Evolutionary conservation across 2,329 filamentous ascomycete genomes (phyloP), one percentile per base, ranked within the genome.

Genomic region (Pseudocercospora eumusae): DNA sequence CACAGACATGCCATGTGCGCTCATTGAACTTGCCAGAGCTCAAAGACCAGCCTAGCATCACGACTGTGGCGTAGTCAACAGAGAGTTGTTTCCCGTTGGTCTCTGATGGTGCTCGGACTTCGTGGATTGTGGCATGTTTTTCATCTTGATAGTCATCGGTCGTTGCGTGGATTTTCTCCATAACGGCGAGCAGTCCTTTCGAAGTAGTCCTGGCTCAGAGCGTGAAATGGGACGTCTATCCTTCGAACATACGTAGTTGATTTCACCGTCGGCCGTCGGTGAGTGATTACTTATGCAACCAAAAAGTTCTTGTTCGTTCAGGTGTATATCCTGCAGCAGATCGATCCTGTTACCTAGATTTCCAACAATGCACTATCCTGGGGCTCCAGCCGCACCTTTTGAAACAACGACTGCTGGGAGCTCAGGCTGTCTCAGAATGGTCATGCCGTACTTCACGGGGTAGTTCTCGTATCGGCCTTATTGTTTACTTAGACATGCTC

Each of bases 41-140:
- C n/a, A 36, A 15, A 8, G 50, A 54, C 50, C 50, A 54, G 11
- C n/a, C 25, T 3, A 54, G 13, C 27, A 31, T 54, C 6, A 36
- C 27, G 18, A 54, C 25, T 15, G 50, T 53, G 28, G 59, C 59
- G 20, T 45, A 45, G n/a, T 45, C 42, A 15, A 45, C 42, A 21
- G 42, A 45, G 18, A 10, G 20, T 21, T 18, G 42, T 21, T 45
- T 45, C n/a, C 42, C 21, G 42, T n/a, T 45, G 7, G n/a, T 9
- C 10, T 18, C 20, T 45, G 42, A 45, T 45, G 11, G 6, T 21
- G 42, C 7, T 18, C 42, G 7, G 13, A 45, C 20, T 21, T 45
- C 42, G 7, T 45, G 42, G n/a, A 45, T 4, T 4, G 42, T 21
- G n/a, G n/a, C 5, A 18, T 45, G 42, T 15, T 45, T 45, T 21